A percentile compares a stretch with the other conserved stretches of the same genome.
phyloP scores from a whole-genome alignment of 331 rosid species.

The Quercus tomentella region DNA sequence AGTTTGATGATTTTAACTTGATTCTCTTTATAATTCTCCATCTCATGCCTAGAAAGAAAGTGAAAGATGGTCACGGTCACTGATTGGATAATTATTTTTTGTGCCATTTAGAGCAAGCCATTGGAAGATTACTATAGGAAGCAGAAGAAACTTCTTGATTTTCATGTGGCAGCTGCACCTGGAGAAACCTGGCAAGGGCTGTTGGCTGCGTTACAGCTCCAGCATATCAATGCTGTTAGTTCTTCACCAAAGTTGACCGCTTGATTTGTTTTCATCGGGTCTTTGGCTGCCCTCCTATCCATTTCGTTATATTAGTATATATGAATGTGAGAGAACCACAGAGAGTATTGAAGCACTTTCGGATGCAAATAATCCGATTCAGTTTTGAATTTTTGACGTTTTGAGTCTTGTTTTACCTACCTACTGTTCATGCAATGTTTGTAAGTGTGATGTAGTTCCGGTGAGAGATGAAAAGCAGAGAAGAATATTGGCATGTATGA shows the following conservation, averaged over 20 bases:
- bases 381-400: constrained; percentile 25
- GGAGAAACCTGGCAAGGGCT: constrained; percentile 93
- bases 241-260: constrained; percentile 89
- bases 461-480: constrained; percentile 12
- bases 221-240: constrained; percentile 62
- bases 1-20: neutral
- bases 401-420: neutral
- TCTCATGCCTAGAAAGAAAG: neutral
- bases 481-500: constrained; percentile 21
- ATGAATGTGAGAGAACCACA: constrained; percentile 51
- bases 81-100: neutral
- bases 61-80: neutral
- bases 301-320: constrained; percentile 48
- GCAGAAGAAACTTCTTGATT: constrained; percentile 73
- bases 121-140: constrained; percentile 91
- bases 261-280: constrained; percentile 31
- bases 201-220: constrained; percentile 84
- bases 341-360: constrained; percentile 20
- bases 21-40: too few relatives aligned
- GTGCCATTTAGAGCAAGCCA: constrained; percentile 43
- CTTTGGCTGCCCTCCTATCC: neutral
- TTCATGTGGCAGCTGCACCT: constrained; percentile 56
- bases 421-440: constrained; percentile 18
- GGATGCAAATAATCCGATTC: constrained; percentile 10
- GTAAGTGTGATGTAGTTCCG: neutral